phyloP scores from a whole-genome alignment of 2,329 filamentous ascomycete genomes.

The Falciphora oryzae region DNA sequence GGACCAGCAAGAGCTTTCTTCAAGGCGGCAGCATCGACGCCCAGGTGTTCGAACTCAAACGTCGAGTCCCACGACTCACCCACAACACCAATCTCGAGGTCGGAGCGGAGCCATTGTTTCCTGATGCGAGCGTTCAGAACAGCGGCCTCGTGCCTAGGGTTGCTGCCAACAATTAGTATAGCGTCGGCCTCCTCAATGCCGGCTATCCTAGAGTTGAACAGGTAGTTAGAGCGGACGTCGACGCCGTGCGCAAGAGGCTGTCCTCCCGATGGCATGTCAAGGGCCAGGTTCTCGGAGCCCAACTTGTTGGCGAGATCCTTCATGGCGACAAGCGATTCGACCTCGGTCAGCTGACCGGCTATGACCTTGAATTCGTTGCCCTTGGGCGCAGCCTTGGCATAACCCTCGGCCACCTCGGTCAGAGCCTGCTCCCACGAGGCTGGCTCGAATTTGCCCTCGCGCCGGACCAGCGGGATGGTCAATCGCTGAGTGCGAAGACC shows the following conservation, averaged over 20 bases:
- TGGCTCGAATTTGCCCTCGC: slow-evolving; percentile 85
- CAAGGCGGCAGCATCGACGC: slow-evolving; percentile 68
- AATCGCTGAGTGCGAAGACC: slow-evolving; percentile 93
- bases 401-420: slow-evolving; percentile 76
- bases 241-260: slow-evolving; percentile 85
- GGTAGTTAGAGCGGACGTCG: slow-evolving; percentile 89
- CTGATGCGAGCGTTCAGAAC: slow-evolving; percentile 94
- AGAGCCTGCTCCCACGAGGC: slow-evolving; percentile 95
- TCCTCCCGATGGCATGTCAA: slow-evolving; percentile 82
- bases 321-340: slow-evolving; percentile 89
- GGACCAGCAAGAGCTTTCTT: slow-evolving; percentile 79
- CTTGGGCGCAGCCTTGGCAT: slow-evolving; percentile 71
- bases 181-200: slow-evolving; percentile 91
- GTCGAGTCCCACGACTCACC: slow-evolving; percentile 90
- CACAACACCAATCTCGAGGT: slow-evolving; percentile 86
- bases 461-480: slow-evolving; percentile 84
- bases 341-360: slow-evolving; percentile 84
- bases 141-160: slow-evolving; percentile 90
- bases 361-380: slow-evolving; percentile 95
- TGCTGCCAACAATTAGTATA: slow-evolving; percentile 89
- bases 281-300: slow-evolving; percentile 88
- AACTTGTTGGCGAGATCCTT: slow-evolving; percentile 97
- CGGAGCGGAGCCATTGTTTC: slow-evolving; percentile 95
- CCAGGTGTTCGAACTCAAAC: slow-evolving; percentile 91
- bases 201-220: slow-evolving; percentile 93